Evolutionary conservation across 78 protist genomes (phyloP), one percentile per base, ranked within the genome.

Genomic region (Dictyostelium brefeldianum): DNA sequence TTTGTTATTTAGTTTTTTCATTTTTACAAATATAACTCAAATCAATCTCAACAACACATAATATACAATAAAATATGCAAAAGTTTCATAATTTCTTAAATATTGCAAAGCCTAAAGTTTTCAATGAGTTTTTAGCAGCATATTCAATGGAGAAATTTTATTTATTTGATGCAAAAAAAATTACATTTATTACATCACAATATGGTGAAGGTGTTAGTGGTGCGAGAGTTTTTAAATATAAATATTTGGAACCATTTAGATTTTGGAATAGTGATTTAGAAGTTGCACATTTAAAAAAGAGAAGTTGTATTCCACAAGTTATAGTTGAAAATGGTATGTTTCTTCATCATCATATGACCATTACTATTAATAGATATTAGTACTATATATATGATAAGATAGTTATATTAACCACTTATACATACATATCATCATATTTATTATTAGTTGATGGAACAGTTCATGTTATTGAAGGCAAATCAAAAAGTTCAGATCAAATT

Each of bases 211-310:
- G 46, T 20, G 43, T 0, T 18, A 8, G 79, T 14, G 79, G 84
- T 29, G 0, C 79, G 14, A 87, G 92, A 87, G 8, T n/a, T 22
- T 87, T 87, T 67, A 87, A 87, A 50, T 77, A 87, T 47, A 27
- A n/a, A 62, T 87, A 59, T 27, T 77, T 87, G 36, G 92, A 87
- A 65, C 92, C 92, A 87, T 74, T 87, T 31, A 20, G 8, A 87
- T 87, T 70, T 62, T 87, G 92, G 92, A 87, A 87, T 77, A 74
- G 57, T 43, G 83, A 74, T 51, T n/a, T 87, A 31, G 6, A 4
- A 22, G 3, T 87, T 77, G 73, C 62, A 77, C 59, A 74, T 17
- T 48, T 47, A 11, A 87, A 87, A 80, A 25, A 57, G 29, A 46
- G 22, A 20, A 77, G 29, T 31, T 59, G 62, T 50, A 31, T 25